Conservation (phyloP, 352 stramenopile species). For the Phytophthora sp. region DNA sequence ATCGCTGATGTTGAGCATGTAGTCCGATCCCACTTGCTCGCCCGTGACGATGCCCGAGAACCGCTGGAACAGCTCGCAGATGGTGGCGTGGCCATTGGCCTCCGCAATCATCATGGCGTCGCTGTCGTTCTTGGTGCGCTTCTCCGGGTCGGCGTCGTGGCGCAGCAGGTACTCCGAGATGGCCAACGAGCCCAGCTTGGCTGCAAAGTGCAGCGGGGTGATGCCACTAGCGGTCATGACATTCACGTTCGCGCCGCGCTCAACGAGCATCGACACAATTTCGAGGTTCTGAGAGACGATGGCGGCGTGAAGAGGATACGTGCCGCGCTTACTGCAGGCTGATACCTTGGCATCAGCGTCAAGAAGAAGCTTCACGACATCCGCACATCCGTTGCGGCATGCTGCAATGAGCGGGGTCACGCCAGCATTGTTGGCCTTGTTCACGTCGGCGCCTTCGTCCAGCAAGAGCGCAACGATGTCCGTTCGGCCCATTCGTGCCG, state of each 20-base stretch:
- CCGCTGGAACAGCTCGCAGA: constrained; percentile 73
- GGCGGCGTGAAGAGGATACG: constrained; percentile 66
- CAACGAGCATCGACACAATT: constrained; percentile 72
- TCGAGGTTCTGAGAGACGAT: constrained; percentile 71
- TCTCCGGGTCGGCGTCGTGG: constrained; percentile 68
- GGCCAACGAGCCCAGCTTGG: constrained; percentile 63
- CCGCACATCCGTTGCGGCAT: constrained; percentile 64
- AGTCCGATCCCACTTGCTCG: constrained; percentile 29
- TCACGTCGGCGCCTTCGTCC: constrained; percentile 68
- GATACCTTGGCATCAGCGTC: constrained; percentile 51
- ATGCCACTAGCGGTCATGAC: constrained; percentile 70
- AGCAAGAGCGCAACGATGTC: constrained; percentile 71
- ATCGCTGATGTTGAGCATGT: constrained; percentile 42
- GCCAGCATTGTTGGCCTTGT: constrained; percentile 60
- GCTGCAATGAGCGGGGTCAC: constrained; percentile 79
- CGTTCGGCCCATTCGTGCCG: constrained; percentile 67
- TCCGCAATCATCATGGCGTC: constrained; percentile 79
- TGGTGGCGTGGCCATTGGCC: constrained; percentile 62
- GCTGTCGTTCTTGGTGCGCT: constrained; percentile 80
- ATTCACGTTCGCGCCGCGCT: constrained; percentile 70
- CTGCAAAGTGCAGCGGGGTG: constrained; percentile 81
- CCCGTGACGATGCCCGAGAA: constrained; percentile 36
- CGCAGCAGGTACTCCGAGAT: constrained; percentile 70
- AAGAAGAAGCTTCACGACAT: constrained; percentile 63
- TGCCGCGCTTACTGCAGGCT: constrained; percentile 55